These are phyloP conservation scores for Botryotinia calthae DNA, from an alignment of 2,329 filamentous ascomycete species.

Conservation along the genomic window DNA sequence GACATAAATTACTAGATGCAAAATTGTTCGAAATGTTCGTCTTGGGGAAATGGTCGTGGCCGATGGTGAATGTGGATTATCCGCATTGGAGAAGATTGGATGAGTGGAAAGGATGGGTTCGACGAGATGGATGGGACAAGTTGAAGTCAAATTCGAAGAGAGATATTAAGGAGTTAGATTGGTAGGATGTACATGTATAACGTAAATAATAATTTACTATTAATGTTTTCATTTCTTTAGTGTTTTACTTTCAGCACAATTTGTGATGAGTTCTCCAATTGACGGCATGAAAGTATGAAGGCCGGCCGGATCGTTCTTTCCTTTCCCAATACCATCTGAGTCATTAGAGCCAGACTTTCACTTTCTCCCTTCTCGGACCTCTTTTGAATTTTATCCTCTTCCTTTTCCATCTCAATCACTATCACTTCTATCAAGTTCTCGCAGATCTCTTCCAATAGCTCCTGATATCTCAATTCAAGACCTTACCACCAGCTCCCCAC, in stretches of 20 bases:
- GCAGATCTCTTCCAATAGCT: not conserved
- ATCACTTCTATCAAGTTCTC: fast-evolving
- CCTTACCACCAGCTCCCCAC: fast-evolving
- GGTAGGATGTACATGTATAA: not conserved
- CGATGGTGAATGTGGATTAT: slow-evolving; percentile 16
- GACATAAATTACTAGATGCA: not conserved
- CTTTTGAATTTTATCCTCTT: fast-evolving
- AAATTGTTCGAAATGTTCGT: slow-evolving; percentile 21
- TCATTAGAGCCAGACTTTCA: not conserved
- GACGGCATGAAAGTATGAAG: too few relatives aligned
- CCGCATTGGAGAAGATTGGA: slow-evolving; percentile 13
- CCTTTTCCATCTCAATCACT: not conserved
- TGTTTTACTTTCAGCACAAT: fast-evolving
- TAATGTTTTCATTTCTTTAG: not conserved
- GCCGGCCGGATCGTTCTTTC: not conserved
- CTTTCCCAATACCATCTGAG: not conserved
- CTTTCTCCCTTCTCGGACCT: not conserved
- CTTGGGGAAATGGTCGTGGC: slow-evolving; percentile 7
- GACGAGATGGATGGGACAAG: slow-evolving; percentile 4
- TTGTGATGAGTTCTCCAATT: not conserved
- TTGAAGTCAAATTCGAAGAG: not conserved
- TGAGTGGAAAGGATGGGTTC: slow-evolving; percentile 18
- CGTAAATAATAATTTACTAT: not conserved
- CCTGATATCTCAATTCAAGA: not conserved
- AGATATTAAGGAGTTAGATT: not conserved